Evolutionary conservation across 768 basidiomycete genomes (phyloP).

Genomic region (Hydnomerulius pinastri): DNA sequence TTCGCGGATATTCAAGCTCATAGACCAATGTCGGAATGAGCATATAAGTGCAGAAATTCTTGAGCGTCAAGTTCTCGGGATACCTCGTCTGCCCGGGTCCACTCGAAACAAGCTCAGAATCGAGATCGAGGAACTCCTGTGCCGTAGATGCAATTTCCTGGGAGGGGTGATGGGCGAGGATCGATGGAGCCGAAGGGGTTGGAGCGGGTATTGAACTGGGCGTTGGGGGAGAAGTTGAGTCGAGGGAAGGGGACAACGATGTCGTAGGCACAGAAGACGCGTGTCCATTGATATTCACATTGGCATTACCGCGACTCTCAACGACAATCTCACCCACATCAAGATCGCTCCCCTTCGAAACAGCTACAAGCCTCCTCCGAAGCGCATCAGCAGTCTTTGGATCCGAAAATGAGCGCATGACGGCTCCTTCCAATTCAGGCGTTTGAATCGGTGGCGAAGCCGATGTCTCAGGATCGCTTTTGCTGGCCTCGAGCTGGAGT

Average conservation of each 20-base stretch:
- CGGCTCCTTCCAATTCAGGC: slow-evolving; percentile 47
- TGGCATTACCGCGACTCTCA: slow-evolving; percentile 1
- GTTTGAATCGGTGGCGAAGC: slow-evolving; percentile 38
- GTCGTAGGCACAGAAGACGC: slow-evolving; percentile 12
- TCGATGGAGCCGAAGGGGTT: no score
- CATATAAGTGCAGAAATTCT: slow-evolving; percentile 84
- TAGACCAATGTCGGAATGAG: slow-evolving; percentile 93
- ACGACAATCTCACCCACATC: slow-evolving; percentile 4
- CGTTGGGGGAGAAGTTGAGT: background rate
- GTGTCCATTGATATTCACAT: slow-evolving; percentile 1
- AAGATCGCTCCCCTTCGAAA: slow-evolving; percentile 16
- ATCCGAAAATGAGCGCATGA: slow-evolving; percentile 54
- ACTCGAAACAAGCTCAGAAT: slow-evolving; percentile 71
- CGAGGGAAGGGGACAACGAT: background rate
- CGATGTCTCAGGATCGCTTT: slow-evolving; percentile 15
- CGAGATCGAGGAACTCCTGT: slow-evolving; percentile 72
- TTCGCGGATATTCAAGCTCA: slow-evolving; percentile 94
- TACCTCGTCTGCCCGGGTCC: slow-evolving; percentile 72
- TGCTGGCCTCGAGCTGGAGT: slow-evolving; percentile 31
- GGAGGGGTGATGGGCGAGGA: slow-evolving; percentile 66
- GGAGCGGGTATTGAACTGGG: slow-evolving; percentile 19
- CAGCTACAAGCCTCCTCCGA: slow-evolving; percentile 55
- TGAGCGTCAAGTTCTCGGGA: slow-evolving; percentile 82
- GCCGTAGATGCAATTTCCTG: slow-evolving; percentile 67
- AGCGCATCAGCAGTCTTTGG: slow-evolving; percentile 52